Base-by-base conservation (phyloP, 352 stramenopile genomes). In the Aphanomyces euteiches region DNA sequence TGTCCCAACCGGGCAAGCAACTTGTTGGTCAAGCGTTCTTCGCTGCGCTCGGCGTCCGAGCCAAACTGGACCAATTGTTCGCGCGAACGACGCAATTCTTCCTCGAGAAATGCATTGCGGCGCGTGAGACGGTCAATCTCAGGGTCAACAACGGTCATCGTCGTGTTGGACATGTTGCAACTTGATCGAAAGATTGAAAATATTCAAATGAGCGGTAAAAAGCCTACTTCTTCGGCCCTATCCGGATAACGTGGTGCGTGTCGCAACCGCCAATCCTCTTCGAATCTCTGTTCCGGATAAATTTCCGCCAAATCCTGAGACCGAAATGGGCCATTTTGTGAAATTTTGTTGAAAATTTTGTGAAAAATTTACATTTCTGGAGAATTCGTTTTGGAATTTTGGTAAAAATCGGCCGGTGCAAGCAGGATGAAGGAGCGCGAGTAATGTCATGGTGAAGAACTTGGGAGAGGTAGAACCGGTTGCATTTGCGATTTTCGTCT, bases 11-110 rank as follows among this genome's bases (percentile, higher is more conserved):
- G 83, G 71, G 90, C 90, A 8, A 95, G 90, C 4, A 95, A 76
- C 34, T 84, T 83, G 77, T 95, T 95, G 47, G 85, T 87, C 41
- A 95, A 87, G 45, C 84, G 81, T 71, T 95, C 87, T 73, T 95
- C 87, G 61, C 91, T 85, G 61, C 89, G 83, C 68, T 95, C 87
- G 4, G 87, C 92, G 60, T 83, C 89, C 75, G 92, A 87, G 71
- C 87, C 84, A 74, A 95, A 76, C 28, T 84, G 81, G 72, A 95
- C 87, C 7, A 95, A 79, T 53, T 83, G 77, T 50, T 85, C 80
- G 39, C 64, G 64, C 7, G 64, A 70, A 7, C 64, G 64, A 40
- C 64, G 64, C 15, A 70, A 21, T 37, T 63, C 45, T 15, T 54
- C 64, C 47, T 70, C 64, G 19, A 70, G 54, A 21, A 4, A 59